Conservation (phyloP, 225 moss, liverwort and hornwort genomes). For the Neckera pumila region DNA sequence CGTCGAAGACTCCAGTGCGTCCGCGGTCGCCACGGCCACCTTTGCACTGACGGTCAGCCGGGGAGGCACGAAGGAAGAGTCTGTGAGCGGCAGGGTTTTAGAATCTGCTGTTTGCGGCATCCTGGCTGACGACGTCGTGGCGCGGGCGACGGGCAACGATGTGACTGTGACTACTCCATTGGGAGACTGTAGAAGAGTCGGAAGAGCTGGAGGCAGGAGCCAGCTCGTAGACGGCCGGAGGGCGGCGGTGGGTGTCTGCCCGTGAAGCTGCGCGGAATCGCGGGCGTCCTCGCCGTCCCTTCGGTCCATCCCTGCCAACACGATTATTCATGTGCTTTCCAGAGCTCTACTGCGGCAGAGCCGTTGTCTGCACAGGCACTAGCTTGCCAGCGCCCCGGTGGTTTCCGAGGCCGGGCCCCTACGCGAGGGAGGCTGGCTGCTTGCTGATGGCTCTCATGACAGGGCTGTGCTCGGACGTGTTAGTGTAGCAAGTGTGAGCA, state of each 20-base stretch:
- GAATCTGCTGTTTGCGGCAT: not conserved
- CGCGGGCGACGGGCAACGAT: not conserved
- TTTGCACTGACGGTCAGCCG: slow-evolving; percentile 43
- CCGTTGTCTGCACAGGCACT: not conserved
- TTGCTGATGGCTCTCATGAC: not conserved
- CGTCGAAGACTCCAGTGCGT: slow-evolving; percentile 99
- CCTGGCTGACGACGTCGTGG: not conserved
- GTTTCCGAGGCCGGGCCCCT: not conserved
- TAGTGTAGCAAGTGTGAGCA: not conserved
- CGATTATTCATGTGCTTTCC: slow-evolving; percentile 39
- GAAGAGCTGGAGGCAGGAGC: slow-evolving; percentile 42
- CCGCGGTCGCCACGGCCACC: slow-evolving; percentile 90
- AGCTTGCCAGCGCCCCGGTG: not conserved
- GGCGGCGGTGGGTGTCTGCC: not conserved
- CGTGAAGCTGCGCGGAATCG: not conserved
- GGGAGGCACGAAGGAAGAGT: not conserved
- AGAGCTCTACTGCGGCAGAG: slow-evolving; percentile 32
- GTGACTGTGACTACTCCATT: not conserved
- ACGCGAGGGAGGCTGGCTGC: not conserved
- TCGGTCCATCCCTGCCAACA: slow-evolving; percentile 15
- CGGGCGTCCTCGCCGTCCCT: not conserved
- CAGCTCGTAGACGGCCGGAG: slow-evolving; percentile 17
- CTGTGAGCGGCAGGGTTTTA: slow-evolving; percentile 1
- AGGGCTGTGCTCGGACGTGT: not conserved
- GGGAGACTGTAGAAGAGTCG: not conserved